These are phyloP conservation scores for Aspergillus panamensis DNA, from an alignment of 495 filamentous ascomycete genomes.

Conservation along the genomic window DNA sequence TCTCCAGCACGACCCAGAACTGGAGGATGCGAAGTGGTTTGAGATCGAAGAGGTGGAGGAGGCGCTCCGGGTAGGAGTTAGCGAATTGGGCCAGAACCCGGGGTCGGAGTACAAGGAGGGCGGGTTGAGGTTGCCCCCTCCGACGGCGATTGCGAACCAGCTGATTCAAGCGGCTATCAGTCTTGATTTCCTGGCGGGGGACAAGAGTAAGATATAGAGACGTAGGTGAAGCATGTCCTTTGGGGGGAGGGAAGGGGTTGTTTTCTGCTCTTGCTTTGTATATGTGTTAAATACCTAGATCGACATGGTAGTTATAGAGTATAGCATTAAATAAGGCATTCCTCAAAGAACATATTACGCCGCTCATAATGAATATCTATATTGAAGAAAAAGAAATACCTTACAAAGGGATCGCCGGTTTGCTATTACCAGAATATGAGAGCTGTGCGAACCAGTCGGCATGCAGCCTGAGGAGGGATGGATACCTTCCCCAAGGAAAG, in stretches of 20 bases:
- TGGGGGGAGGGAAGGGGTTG: no score
- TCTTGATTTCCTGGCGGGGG: slow-evolving; percentile 43
- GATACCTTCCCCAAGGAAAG: background rate
- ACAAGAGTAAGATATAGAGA: slow-evolving; percentile 35
- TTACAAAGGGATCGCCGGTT: background rate
- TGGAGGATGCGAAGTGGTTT: slow-evolving; percentile 88
- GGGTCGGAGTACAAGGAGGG: slow-evolving; percentile 69
- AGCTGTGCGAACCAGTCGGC: background rate
- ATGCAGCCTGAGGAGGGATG: background rate
- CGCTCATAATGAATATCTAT: background rate
- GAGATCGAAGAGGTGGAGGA: slow-evolving; percentile 55
- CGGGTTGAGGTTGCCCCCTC: slow-evolving; percentile 64
- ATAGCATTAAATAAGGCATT: background rate
- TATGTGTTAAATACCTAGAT: slow-evolving; percentile 2
- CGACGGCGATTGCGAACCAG: slow-evolving; percentile 78
- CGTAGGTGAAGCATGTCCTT: no score
- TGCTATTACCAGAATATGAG: background rate
- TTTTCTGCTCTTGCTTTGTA: slow-evolving; percentile 5
- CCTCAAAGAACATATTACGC: background rate
- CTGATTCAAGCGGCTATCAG: slow-evolving; percentile 54
- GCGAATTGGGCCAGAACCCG: slow-evolving; percentile 62
- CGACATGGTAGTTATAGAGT: background rate
- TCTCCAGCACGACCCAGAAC: slow-evolving; percentile 83
- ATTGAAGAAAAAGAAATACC: background rate
- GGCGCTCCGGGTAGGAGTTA: slow-evolving; percentile 57